phyloP scores from a whole-genome alignment of 371 early-diverging fungal species.

The Thermomucor indicae-seudaticae region DNA sequence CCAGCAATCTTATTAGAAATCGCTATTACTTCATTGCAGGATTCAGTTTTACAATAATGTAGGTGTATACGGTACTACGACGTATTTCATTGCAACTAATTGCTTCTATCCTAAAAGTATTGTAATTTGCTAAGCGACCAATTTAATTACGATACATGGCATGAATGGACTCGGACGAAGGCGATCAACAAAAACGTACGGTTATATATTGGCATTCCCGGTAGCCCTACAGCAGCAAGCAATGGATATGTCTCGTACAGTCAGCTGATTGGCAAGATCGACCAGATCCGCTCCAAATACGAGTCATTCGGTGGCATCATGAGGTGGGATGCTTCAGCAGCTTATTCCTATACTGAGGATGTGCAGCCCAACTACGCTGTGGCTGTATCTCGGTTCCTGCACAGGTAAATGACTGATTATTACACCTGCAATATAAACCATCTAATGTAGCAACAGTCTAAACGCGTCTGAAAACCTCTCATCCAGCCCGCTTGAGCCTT shows the following conservation, averaged over 20 bases:
- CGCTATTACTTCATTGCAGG: conserved; percentile 20
- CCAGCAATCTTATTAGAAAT: too few species aligned
- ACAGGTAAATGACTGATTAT: not conserved
- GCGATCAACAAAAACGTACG: conserved; percentile 58
- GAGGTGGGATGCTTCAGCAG: conserved; percentile 18
- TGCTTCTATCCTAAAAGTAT: conserved; percentile 7
- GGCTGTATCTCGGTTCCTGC: conserved; percentile 4
- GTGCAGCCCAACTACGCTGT: conserved; percentile 9
- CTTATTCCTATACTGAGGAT: conserved; percentile 9
- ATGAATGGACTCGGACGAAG: conserved; percentile 58
- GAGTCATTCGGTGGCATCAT: conserved; percentile 6
- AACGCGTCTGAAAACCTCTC: too few species aligned
- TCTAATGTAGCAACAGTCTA: too few species aligned
- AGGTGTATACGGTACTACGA: too few species aligned
- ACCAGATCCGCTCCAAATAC: not conserved
- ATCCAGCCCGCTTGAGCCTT: too few species aligned
- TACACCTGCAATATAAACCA: too few species aligned
- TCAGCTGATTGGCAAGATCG: not conserved
- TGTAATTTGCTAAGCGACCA: conserved; percentile 16
- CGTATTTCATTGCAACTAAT: too few species aligned
- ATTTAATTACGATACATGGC: conserved; percentile 53
- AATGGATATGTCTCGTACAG: conserved; percentile 27
- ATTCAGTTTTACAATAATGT: conserved; percentile 62
- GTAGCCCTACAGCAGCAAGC: conserved; percentile 43
- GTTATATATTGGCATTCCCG: conserved; percentile 60